Percentiles rank a stretch among this genome's conserved stretches.
phyloP scores from a whole-genome alignment of 257 asterid species.

The Nicotiana tomentosiformis region DNA sequence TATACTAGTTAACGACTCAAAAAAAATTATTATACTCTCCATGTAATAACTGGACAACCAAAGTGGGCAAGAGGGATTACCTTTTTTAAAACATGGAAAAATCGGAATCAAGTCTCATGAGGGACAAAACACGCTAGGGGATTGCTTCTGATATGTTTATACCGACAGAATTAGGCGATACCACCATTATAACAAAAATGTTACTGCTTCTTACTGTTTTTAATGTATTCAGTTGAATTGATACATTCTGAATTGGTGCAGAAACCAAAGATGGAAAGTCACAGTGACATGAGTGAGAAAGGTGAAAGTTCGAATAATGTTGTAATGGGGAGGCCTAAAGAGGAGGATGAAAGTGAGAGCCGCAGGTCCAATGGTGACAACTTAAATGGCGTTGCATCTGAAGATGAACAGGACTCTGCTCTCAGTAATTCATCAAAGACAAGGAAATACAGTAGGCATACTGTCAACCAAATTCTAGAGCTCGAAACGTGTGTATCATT shows the following conservation, averaged over 20 bases:
- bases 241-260: slow-evolving; percentile 14
- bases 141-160: background rate
- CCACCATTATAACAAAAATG: too few species aligned
- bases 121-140: background rate
- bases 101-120: background rate
- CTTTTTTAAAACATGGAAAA: background rate
- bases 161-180: too few species aligned
- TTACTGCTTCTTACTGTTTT: too few species aligned
- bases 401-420: slow-evolving; percentile 42
- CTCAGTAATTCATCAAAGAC: slow-evolving; percentile 29
- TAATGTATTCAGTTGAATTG: background rate
- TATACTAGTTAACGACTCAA: too few species aligned
- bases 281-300: slow-evolving; percentile 42
- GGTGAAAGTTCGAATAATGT: slow-evolving; percentile 34
- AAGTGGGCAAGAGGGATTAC: too few species aligned
- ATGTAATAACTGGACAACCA: too few species aligned
- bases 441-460: slow-evolving; percentile 58
- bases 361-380: slow-evolving; percentile 47
- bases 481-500: slow-evolving; percentile 50
- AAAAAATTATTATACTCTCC: too few species aligned
- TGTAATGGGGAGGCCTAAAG: slow-evolving; percentile 14
- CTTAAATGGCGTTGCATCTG: slow-evolving; percentile 46
- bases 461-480: slow-evolving; percentile 62
- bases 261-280: slow-evolving; percentile 68
- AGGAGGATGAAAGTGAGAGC: slow-evolving; percentile 51